Conservation (phyloP, 306 rosid species). For the Trifolium fragiferum region DNA sequence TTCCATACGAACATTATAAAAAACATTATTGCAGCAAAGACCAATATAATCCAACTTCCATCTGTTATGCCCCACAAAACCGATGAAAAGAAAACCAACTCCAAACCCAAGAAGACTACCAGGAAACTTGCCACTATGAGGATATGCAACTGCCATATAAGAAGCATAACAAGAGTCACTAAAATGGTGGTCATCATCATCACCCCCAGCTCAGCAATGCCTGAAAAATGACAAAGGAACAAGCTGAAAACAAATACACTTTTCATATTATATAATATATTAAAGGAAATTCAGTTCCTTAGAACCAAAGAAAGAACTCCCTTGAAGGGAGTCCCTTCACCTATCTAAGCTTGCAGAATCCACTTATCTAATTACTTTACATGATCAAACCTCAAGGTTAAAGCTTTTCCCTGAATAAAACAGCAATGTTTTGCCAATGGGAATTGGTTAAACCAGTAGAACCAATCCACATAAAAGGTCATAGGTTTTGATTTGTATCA, state of each 20-base stretch:
- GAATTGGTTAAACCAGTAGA: background rate
- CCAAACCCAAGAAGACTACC: conserved; percentile 81
- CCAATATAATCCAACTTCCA: conserved; percentile 98
- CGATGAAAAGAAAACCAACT: conserved; percentile 88
- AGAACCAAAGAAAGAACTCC: conserved; percentile 18
- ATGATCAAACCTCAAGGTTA: conserved; percentile 34
- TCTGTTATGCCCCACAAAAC: conserved; percentile 83
- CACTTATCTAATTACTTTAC: conserved; percentile 22
- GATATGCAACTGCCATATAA: conserved; percentile 94
- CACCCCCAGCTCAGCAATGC: conserved; percentile 95
- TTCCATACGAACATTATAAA: conserved; percentile 89
- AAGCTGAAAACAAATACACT: conserved; percentile 37
- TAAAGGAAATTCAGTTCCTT: conserved; percentile 26
- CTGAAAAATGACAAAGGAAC: conserved; percentile 56
- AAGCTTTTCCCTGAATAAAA: conserved; percentile 17
- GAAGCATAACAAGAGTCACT: conserved; percentile 95
- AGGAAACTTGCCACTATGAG: conserved; percentile 67
- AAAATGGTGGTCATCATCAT: conserved; percentile 97
- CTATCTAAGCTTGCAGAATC: background rate
- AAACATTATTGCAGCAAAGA: conserved; percentile 77
- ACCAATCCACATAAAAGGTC: background rate
- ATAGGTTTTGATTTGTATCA: conserved; percentile 16
- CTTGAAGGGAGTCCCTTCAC: too few relatives aligned
- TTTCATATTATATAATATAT: conserved; percentile 1
- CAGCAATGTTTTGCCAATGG: conserved; percentile 14